Evolutionary conservation across 495 filamentous ascomycete genomes (phyloP), one percentile per base, ranked within the genome.

Genomic region (Pseudomonodictys pantanalensis): DNA sequence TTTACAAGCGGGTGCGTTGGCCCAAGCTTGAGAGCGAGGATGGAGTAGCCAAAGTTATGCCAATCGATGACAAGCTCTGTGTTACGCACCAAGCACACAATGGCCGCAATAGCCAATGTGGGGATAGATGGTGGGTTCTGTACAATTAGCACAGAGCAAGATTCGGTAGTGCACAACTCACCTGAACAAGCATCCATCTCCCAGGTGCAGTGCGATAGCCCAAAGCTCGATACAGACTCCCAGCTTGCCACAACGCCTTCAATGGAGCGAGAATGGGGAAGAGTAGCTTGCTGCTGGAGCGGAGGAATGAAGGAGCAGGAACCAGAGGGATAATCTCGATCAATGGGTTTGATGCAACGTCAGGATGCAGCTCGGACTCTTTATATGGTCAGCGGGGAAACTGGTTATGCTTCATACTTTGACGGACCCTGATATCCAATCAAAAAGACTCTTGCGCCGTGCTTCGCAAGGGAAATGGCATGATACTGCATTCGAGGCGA

Each of bases 401-500:
- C 44, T 25, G n/a, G 42, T 7, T 15, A 33, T 26, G 11, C 17
- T 42, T n/a, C 6, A n/a, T 43, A 9, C 17, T 2, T 2, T 15
- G 9, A 46, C 54, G 58, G 67, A 93, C 91, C 91, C 56, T 82
- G 71, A 70, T 96, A 99, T 25, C 93, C 95, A 64, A 97, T 86
- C 10, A 99, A 74, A 66, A 92, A 83, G 15, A 96, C 93, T 29
- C 79, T 76, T 0, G 83, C 88, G 32, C 90, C 90, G 59, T 90
- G 84, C 61, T 83, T 88, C 22, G 92, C 91, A 69, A 97, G 85
- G 70, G 92, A 97, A 58, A 96, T 71, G 20, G 92, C 91, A 82
- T 99, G 93, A 69, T 99, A 97, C 71, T 97, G 93, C 93, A 99
- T 99, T 57, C 93, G 89, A 23, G 93, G 93, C 71, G 91, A 96